Evolutionary conservation across 768 basidiomycete genomes (phyloP).

Genomic region (Stropharia rugosoannulata): DNA sequence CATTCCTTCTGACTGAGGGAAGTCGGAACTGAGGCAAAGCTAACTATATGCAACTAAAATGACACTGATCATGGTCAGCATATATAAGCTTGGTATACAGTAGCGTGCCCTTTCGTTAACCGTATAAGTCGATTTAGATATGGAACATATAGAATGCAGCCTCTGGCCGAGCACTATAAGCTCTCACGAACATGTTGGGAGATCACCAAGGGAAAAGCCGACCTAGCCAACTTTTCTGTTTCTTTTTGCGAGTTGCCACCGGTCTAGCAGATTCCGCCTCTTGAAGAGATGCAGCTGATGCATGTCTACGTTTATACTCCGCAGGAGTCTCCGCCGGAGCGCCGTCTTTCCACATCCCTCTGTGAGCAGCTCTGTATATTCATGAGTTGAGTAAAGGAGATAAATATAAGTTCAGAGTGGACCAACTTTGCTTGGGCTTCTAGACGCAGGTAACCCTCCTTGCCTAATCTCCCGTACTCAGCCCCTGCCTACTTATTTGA

Average conservation of each 20-base stretch:
- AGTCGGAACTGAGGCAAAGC: no score
- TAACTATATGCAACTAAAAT: no score
- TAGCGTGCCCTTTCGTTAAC: no score
- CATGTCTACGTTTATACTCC: conserved; percentile 75
- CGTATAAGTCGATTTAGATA: no score
- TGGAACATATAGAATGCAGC: no score
- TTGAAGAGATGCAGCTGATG: conserved; percentile 9
- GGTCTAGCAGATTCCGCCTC: conserved; percentile 10
- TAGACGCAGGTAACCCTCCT: conserved; percentile 58
- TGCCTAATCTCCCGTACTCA: conserved; percentile 71
- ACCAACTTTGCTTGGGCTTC: conserved; percentile 71
- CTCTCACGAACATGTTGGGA: not conserved
- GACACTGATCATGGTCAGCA: no score
- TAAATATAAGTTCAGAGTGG: not conserved
- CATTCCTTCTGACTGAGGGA: no score
- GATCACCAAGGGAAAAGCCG: conserved; percentile 12
- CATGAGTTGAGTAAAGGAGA: not conserved
- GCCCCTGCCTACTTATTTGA: conserved; percentile 50
- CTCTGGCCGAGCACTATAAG: no score
- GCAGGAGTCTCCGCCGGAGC: conserved; percentile 62
- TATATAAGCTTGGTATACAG: no score
- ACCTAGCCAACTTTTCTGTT: conserved; percentile 9
- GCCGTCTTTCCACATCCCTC: conserved; percentile 76
- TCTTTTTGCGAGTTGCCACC: not conserved
- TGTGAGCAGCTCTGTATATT: conserved; percentile 47